Base-by-base conservation (phyloP, 441 rosid species). In the Pelargonium cotyledonis region DNA sequence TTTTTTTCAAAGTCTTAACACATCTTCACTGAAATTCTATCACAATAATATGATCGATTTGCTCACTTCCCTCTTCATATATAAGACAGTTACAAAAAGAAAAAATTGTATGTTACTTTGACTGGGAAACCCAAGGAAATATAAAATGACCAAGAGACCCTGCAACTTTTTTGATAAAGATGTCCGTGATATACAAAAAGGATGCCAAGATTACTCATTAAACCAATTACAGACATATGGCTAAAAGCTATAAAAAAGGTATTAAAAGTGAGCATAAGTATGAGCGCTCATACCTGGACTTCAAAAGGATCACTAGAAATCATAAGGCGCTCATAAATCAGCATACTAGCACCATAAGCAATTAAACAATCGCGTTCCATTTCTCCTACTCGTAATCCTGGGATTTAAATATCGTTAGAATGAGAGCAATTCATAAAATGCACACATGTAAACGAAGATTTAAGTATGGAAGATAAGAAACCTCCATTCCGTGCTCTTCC, bases 401-500 rank as follows among this genome's bases (percentile, higher is more conserved):
- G 29, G 71, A 70, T 77, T 69, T 8, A 23, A 68, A 16, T 0
- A 53, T 15, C 19, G 72, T 67, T 29, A 64, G 63, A 53, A 23
- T 72, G 41, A 76, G 44, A 18, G 65, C 44, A 63, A 55, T 58
- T 70, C 43, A 6, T 40, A 40, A 47, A 16, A 10, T 38, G 18
- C 70, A 44, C 70, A 44, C 8, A 68, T 74, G 67, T 62, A 44
- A 26, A 71, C 38, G 63, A 61, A 58, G 58, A 72, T 72, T 7
- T 14, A 70, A 61, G 74, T 6, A 5, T 63, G 49, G 62, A 68
- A 10, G 73, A 16, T 40, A 26, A 76, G 72, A 63, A 68, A 88
- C 99, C 99, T 87, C 98, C 99, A 82, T 89, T 95, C 75, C 85
- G 76, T 69, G 99, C 91, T 88, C 90, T 90, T 55, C 99, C 98